A percentile compares a stretch with the other conserved stretches of the same genome.
phyloP scores from a whole-genome alignment of 495 filamentous ascomycete species.

The Corynascus novoguineensis region DNA sequence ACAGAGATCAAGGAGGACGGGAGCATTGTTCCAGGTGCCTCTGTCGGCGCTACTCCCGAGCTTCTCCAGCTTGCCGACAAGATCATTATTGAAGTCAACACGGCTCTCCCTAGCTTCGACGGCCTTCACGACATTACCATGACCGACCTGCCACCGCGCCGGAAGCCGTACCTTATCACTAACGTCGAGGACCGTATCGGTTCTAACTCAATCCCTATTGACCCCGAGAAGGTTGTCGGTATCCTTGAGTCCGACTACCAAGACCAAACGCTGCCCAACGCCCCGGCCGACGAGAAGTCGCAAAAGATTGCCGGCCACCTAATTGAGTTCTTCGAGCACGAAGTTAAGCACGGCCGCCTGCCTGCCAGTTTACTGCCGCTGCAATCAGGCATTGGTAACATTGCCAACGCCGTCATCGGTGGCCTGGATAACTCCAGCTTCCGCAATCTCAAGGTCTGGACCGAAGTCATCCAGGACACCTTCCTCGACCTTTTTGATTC shows the following conservation, averaged over 20 bases:
- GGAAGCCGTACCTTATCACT: conserved; percentile 87
- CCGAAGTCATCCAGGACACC: conserved; percentile 87
- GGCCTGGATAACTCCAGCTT: conserved; percentile 81
- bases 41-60: conserved; percentile 80
- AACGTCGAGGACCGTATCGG: conserved; percentile 74
- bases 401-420: conserved; percentile 88
- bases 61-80: conserved; percentile 86
- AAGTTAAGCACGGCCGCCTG: conserved; percentile 70
- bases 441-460: conserved; percentile 86
- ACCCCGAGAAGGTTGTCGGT: conserved; percentile 81
- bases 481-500: conserved; percentile 94
- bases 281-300: conserved; percentile 67
- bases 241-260: conserved; percentile 80
- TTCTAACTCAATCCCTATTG: conserved; percentile 76
- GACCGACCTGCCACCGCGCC: conserved; percentile 70
- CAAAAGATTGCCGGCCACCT: conserved; percentile 71
- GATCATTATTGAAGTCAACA: conserved; percentile 94
- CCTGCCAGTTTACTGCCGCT: conserved; percentile 75
- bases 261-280: conserved; percentile 73
- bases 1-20: conserved; percentile 89
- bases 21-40: conserved; percentile 82
- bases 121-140: conserved; percentile 89
- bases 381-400: conserved; percentile 89
- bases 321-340: conserved; percentile 80
- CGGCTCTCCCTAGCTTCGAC: conserved; percentile 74